Base-by-base conservation (phyloP, 1,284 basidiomycete genomes). In the Amylostereum areolatum region DNA sequence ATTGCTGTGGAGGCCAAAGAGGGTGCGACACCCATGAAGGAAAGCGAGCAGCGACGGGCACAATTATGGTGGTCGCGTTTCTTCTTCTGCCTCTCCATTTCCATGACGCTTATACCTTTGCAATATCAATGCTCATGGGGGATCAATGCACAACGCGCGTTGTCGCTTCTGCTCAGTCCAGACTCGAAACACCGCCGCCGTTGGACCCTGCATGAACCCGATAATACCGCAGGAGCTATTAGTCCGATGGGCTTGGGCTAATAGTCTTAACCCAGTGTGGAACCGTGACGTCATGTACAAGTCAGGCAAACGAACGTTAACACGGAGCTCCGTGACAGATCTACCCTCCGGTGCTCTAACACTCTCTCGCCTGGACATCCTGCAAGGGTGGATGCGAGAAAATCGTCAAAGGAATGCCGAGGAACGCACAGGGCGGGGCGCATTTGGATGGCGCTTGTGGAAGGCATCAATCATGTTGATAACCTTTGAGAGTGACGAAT, bases 151-250 rank as follows among this genome's bases (percentile, higher is more conserved):
- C 97, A 11, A n/a, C n/a, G 83, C 97, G 62, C 97, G 93, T 0
- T 99, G 97, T 70, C 78, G 95, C 47, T 99, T 99, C 68, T 99
- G 97, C 62, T 91, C 95, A 4, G 92, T 99, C 52, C 98, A 98
- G 75, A 99, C 97, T 92, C 1, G 77, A 81, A 47, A 67, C 83
- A 1, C 97, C 97, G 8, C 86, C 90, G 33, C 92, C 97, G 4
- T 70, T 99, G 30, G 96, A 99, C 63, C 85, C 91, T 0, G n/a
- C 93, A 98, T 64, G 97, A 99, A 64, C 97, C 97, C 24, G 96
- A 98, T 71, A 87, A 98, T 66, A 99, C 96, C 2, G 96, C 97
- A 0, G 96, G 99, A 70, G 97, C 97, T 33, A 97, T 99, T 60
- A 91, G 89, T 57, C 84, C 95, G 47, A 99, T 97, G 97, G 96